A percentile compares a stretch with the other conserved stretches of the same genome.
Conservation (phyloP, 305 asterid species). For the Caryopteris hybrid region DNA sequence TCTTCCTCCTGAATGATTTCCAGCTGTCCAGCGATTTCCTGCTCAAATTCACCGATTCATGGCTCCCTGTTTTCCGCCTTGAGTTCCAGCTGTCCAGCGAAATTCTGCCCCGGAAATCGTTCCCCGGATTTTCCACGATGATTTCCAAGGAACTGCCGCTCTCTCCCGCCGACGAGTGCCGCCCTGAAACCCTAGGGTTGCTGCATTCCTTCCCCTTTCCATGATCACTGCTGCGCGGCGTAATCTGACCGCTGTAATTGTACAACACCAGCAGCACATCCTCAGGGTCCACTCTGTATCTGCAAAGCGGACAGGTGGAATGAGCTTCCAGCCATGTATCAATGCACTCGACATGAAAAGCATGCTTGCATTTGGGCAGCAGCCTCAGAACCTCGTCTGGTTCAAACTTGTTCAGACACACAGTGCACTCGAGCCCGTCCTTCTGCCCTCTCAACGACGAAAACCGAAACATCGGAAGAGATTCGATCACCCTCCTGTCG, state of each 20-base stretch:
- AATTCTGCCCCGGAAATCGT: constrained; percentile 27
- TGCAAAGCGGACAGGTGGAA: constrained; percentile 88
- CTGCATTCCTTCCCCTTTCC: background rate
- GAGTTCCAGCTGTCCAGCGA: constrained; percentile 66
- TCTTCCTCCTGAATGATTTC: constrained; percentile 4
- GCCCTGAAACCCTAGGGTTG: constrained; percentile 38
- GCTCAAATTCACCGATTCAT: background rate
- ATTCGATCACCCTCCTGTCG: constrained; percentile 45
- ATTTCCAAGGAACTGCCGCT: constrained; percentile 37
- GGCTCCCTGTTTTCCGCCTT: constrained; percentile 11
- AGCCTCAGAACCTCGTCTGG: constrained; percentile 51
- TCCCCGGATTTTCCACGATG: constrained; percentile 33
- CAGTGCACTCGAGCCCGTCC: constrained; percentile 81
- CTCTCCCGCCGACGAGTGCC: constrained; percentile 60
- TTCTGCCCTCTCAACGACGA: constrained; percentile 61
- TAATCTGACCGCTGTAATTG: constrained; percentile 3
- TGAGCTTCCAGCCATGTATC: constrained; percentile 92
- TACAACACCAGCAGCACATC: constrained; percentile 52
- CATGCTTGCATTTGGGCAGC: constrained; percentile 85
- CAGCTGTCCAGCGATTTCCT: constrained; percentile 11
- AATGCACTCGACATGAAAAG: constrained; percentile 85
- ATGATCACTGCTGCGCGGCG: constrained; percentile 19
- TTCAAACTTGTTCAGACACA: constrained; percentile 61
- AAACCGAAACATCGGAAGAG: constrained; percentile 68
- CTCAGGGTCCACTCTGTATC: constrained; percentile 77